phyloP scores from a whole-genome alignment of 139 green algal species.

The Auxenochlorella protothecoides region DNA sequence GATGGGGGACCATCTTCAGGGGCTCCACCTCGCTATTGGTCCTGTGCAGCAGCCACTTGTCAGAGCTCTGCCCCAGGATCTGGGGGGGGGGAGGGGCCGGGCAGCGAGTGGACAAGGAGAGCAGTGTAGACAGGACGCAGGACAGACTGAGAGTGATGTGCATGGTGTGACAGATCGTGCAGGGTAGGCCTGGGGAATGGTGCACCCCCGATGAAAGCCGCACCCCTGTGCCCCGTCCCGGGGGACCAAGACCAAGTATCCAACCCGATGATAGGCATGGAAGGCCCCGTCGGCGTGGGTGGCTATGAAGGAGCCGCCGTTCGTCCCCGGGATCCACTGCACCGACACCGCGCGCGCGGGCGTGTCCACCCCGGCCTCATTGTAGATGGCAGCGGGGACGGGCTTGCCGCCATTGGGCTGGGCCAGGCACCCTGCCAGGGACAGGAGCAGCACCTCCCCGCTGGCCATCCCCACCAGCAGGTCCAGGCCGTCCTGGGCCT shows the following conservation, averaged over 20 bases:
- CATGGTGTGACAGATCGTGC: background rate
- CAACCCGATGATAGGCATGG: conserved; percentile 57
- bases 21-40: conserved; percentile 15
- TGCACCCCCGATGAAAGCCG: background rate
- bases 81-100: background rate
- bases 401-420: conserved; percentile 6
- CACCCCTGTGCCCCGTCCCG: conserved; percentile 2
- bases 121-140: background rate
- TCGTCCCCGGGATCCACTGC: conserved; percentile 40
- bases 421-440: conserved; percentile 41
- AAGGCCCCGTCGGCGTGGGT: conserved; percentile 25
- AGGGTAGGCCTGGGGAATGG: background rate
- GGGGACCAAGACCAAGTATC: background rate
- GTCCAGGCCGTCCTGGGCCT: conserved; percentile 43
- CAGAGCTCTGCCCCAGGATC: conserved; percentile 34
- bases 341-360: conserved; percentile 28
- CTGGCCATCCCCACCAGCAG: conserved; percentile 54
- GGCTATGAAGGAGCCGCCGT: conserved; percentile 37
- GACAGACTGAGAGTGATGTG: too few relatives aligned
- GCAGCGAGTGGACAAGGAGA: too few relatives aligned
- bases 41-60: conserved; percentile 25
- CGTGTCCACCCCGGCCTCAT: conserved; percentile 29
- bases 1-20: conserved; percentile 8
- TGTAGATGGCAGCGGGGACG: conserved; percentile 30
- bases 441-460: conserved; percentile 53